Evolutionary conservation across 106 monocot genomes (phyloP).

Genomic region (Chionographis japonica): DNA sequence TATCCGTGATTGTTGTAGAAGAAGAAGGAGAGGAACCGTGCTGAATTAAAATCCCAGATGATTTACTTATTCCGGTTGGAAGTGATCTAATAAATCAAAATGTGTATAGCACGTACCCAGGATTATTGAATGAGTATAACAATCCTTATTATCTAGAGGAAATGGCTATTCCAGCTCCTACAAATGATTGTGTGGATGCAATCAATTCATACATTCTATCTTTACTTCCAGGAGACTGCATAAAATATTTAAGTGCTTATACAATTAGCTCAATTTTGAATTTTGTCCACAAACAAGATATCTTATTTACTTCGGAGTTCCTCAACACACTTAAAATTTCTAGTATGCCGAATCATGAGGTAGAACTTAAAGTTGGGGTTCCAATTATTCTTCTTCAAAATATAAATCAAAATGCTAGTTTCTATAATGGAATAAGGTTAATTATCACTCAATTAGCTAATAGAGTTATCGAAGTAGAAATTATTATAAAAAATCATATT

Average conservation of each 20-base stretch:
- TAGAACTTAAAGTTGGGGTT: constrained; percentile 2
- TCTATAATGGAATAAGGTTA: constrained; percentile 3
- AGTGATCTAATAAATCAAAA: neutral
- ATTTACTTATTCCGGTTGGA: neutral
- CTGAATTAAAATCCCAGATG: neutral
- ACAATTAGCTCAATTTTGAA: neutral
- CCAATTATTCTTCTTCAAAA: neutral
- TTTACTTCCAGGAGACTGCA: neutral
- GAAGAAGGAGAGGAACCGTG: too few relatives aligned
- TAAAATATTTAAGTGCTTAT: neutral
- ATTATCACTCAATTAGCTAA: neutral
- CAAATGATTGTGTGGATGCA: neutral
- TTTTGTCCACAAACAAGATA: neutral
- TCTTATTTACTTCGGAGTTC: neutral
- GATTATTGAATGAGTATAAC: neutral
- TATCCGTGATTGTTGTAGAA: neutral
- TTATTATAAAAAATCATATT: neutral
- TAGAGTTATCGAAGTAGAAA: neutral
- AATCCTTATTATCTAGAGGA: neutral
- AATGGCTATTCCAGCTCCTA: constrained; percentile 1
- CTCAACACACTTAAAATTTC: neutral
- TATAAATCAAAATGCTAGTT: neutral
- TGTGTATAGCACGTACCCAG: neutral
- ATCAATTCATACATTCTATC: neutral
- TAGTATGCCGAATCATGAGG: neutral